Base-by-base conservation (phyloP, 768 basidiomycete genomes). In the Amanita exitialis region DNA sequence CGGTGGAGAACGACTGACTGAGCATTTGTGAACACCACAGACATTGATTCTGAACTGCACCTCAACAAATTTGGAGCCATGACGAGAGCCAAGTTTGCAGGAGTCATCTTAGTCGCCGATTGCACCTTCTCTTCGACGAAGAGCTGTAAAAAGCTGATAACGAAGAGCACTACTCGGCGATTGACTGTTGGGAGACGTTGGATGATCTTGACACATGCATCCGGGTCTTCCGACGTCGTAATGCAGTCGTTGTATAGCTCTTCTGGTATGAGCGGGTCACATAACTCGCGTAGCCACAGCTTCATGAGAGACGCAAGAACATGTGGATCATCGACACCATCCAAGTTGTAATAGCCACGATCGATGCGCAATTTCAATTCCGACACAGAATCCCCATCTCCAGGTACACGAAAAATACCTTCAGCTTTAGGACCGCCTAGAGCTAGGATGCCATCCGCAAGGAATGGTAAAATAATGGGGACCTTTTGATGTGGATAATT, bases 241-340 rank as follows among this genome's bases (percentile, higher is more conserved):
- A 95, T 79, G 58, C 90, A 93, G 58, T 91, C 88, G 61, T 95
- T 90, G 72, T 95, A 97, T 71, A 90, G 69, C 64, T 90, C 86
- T 54, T 87, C 80, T 6, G 94, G 94, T 12, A 97, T 79, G 39
- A 96, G 76, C n/a, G 94, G 94, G 54, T 93, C 89, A 57, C 84
- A 78, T 20, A 97, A 78, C 63, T 97, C 94, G 41, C 94, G 79
- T 16, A 96, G 72, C 92, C 92, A 97, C 6, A 94, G 75, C 68
- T 97, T 96, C 67, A 95, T 76, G 36, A 95, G 72, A 2, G 90
- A 91, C 6, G 91, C 89, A 2, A 90, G 81, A 44, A 94, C 84
- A 59, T 93, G 85, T 0, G 93, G 90, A 61, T 96, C 93, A 55
- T 92, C 88, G 39, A 95, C 81, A 30, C 84, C 83, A 54, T 94